Evolutionary conservation across 177 flowering plant genomes (phyloP), one percentile per base, ranked within the genome.

Genomic region (Tripterygium wilfordii): DNA sequence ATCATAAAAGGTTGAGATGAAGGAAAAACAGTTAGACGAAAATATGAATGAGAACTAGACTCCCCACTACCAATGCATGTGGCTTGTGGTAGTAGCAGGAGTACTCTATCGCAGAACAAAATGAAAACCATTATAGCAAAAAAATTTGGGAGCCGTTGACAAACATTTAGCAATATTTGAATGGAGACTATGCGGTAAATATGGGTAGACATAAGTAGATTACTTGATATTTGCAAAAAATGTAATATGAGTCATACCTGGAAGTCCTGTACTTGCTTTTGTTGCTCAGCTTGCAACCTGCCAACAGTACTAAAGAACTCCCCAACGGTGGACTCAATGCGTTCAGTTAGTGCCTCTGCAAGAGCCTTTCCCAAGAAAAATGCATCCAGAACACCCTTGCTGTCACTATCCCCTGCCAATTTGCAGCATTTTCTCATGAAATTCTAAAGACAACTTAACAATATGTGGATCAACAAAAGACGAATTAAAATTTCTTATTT

Each of bases 281-380:
- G 92, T 60, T 88, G 96, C 61, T 88, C 95, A 18, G 98, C 88
- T 70, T 85, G 98, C 62, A 84, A 56, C 61, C 82, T 76, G 36
- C 96, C 96, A 49, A 85, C 30, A 12, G 69, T 53, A 50, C 98
- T 77, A 42, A 91, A 53, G 40, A 91, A 45, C 68, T 91, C 98
- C 45, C 98, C 96, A 49, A 88, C 75, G 28, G 84, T 51, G 12
- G 98, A 84, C 60, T 83, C 98, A 24, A 88, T 29, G 3, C 98
- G 79, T 53, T 88, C 96, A 40, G 54, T 91, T 14, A 91, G 45
- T 27, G 85, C 80, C 68, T 91, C 98, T 10, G 86, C 98, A 2
- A 88, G 42, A 51, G 98, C 96, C 73, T 83, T 91, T 17, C 96
- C 98, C 66, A 91, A 57, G 78, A 91, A 91, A 69, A 90, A 90